phyloP scores from a whole-genome alignment of 2,329 filamentous ascomycete genomes.

The Penicillium sp. region DNA sequence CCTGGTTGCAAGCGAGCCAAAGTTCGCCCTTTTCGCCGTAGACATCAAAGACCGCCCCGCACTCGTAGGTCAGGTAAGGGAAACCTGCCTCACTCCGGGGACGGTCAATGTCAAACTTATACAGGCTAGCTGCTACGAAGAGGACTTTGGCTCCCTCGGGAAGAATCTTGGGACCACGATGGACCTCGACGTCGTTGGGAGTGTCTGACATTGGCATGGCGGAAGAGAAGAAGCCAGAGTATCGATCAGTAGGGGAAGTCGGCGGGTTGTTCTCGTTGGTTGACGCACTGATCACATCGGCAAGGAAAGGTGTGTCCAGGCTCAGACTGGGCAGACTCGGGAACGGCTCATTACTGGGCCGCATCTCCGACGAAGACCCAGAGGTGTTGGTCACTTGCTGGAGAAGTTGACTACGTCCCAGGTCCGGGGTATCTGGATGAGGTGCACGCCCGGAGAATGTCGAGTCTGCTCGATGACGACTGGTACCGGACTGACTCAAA shows the following conservation, averaged over 20 bases:
- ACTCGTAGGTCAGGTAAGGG: constrained; percentile 92
- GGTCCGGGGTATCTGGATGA: constrained; percentile 58
- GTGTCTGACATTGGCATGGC: constrained; percentile 79
- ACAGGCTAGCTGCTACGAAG: constrained; percentile 90
- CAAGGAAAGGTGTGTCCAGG: constrained; percentile 50
- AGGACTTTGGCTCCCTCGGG: constrained; percentile 64
- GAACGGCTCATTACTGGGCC: constrained; percentile 34
- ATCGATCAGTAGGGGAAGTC: constrained; percentile 55
- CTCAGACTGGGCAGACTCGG: constrained; percentile 49
- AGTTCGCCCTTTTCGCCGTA: constrained; percentile 96
- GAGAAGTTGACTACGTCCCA: constrained; percentile 55
- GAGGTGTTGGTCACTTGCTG: constrained; percentile 53
- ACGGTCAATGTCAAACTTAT: constrained; percentile 95
- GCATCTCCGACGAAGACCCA: constrained; percentile 19
- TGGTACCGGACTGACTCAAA: constrained; percentile 37
- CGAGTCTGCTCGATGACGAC: constrained; percentile 61
- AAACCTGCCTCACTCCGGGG: constrained; percentile 92
- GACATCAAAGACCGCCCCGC: constrained; percentile 91
- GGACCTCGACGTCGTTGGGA: constrained; percentile 38
- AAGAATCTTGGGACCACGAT: constrained; percentile 48
- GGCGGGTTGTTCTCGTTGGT: constrained; percentile 33
- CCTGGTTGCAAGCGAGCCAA: constrained; percentile 97
- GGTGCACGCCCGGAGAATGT: constrained; percentile 54
- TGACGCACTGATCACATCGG: constrained; percentile 43
- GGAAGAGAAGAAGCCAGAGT: constrained; percentile 81